These are phyloP conservation scores for Xylaria sp. DNA, from an alignment of 2,329 filamentous ascomycete genomes.

Conservation along the genomic window DNA sequence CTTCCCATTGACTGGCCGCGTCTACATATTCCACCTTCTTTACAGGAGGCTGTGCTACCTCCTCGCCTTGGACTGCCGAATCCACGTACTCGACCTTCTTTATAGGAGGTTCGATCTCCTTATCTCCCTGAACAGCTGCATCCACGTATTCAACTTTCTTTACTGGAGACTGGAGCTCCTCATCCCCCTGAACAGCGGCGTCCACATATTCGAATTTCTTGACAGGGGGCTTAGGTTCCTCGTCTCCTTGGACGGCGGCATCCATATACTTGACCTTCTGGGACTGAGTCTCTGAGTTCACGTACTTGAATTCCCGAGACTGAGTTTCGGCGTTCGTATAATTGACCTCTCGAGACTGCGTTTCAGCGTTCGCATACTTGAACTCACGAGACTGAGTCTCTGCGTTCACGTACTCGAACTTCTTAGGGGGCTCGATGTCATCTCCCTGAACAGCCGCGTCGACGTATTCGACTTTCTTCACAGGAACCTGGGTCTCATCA, in stretches of 20 bases:
- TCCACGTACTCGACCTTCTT: background rate
- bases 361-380: too few species aligned
- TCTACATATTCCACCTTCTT: constrained; percentile 25
- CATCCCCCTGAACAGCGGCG: background rate
- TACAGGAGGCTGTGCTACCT: background rate
- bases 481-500: constrained; percentile 38
- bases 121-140: background rate
- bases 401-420: constrained; percentile 33
- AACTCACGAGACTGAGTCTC: constrained; percentile 52
- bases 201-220: background rate
- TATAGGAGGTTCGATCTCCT: background rate
- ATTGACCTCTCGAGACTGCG: background rate
- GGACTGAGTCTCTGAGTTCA: background rate
- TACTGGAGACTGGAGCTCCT: background rate
- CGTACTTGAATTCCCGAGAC: background rate
- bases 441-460: constrained; percentile 40
- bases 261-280: background rate
- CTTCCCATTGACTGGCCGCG: constrained; percentile 48
- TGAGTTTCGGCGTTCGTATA: background rate
- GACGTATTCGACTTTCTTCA: constrained; percentile 35
- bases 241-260: background rate
- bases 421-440: constrained; percentile 29
- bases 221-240: background rate
- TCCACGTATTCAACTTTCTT: background rate
- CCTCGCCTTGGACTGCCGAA: background rate